These are phyloP conservation scores for Coemansia sp. DNA, from an alignment of 192 early-diverging fungal species.

Conservation along the genomic window DNA sequence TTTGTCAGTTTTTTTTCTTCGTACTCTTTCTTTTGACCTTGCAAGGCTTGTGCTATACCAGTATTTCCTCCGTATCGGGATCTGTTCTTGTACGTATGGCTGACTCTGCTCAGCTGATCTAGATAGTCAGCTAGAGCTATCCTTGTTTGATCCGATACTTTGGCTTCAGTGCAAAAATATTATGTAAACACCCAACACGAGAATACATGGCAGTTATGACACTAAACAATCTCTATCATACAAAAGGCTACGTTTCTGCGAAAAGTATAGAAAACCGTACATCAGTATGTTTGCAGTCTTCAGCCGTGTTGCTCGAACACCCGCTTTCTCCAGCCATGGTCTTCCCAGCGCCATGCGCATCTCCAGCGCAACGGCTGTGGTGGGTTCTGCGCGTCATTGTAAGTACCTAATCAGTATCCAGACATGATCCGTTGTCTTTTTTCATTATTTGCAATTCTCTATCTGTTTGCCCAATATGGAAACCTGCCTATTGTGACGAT, in stretches of 20 bases:
- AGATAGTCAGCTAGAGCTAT: no score
- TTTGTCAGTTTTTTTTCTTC: no score
- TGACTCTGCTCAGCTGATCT: no score
- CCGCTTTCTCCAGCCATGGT: conserved; percentile 16
- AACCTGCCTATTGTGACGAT: not conserved
- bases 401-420: conserved; percentile 15
- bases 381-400: conserved; percentile 17
- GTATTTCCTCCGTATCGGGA: no score
- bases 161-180: not conserved
- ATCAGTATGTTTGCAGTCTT: conserved; percentile 46
- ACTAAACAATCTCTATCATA: not conserved
- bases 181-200: not conserved
- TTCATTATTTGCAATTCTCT: not conserved
- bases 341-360: conserved; percentile 17
- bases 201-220: not conserved
- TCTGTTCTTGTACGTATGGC: not conserved
- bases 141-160: not conserved
- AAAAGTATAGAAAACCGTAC: not conserved
- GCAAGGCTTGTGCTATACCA: no score
- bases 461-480: not conserved
- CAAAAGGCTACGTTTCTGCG: not conserved
- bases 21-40: no score
- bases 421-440: not conserved
- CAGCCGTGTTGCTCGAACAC: conserved; percentile 37
- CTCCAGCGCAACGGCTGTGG: conserved; percentile 2